Evolutionary conservation across 768 basidiomycete genomes (phyloP).

Genomic region (Leucogyrophana mollusca): DNA sequence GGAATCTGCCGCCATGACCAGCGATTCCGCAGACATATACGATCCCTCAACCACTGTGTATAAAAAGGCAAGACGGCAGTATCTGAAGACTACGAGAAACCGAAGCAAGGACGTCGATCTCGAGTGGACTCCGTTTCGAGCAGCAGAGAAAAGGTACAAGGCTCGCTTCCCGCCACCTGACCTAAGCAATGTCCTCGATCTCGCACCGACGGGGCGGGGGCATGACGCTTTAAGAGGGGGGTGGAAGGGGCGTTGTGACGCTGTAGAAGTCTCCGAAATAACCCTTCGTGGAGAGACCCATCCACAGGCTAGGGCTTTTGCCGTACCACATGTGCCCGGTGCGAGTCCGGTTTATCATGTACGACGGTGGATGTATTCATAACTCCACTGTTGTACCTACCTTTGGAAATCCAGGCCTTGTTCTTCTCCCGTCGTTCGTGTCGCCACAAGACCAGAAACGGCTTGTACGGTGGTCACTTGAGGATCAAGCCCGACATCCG

Average conservation of each 20-base stretch:
- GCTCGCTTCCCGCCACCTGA: conserved; percentile 76
- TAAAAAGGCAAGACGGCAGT: conserved; percentile 57
- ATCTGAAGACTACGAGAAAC: conserved; percentile 60
- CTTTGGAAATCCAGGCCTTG: conserved; percentile 65
- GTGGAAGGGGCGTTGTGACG: conserved; percentile 46
- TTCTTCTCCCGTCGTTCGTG: conserved; percentile 78
- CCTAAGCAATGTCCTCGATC: conserved; percentile 66
- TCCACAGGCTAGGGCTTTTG: conserved; percentile 36
- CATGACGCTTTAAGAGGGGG: conserved; percentile 43
- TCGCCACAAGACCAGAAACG: conserved; percentile 59
- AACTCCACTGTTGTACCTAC: not conserved
- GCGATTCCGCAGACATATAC: conserved; percentile 25
- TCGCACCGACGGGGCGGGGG: conserved; percentile 42
- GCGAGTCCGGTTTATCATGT: conserved; percentile 16
- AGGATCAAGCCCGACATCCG: conserved; percentile 70
- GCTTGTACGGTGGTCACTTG: conserved; percentile 71
- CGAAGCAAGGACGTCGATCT: conserved; percentile 42
- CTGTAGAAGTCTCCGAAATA: conserved; percentile 34
- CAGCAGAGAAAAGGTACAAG: conserved; percentile 80
- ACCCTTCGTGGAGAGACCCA: conserved; percentile 21
- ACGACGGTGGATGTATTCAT: not conserved
- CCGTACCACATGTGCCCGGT: conserved; percentile 60
- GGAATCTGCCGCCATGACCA: not conserved
- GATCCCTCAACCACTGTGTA: conserved; percentile 50
- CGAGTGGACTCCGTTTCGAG: conserved; percentile 74